These are phyloP conservation scores for Eutrema heterophyllum DNA, from an alignment of 345 rosid genomes.

Conservation along the genomic window DNA sequence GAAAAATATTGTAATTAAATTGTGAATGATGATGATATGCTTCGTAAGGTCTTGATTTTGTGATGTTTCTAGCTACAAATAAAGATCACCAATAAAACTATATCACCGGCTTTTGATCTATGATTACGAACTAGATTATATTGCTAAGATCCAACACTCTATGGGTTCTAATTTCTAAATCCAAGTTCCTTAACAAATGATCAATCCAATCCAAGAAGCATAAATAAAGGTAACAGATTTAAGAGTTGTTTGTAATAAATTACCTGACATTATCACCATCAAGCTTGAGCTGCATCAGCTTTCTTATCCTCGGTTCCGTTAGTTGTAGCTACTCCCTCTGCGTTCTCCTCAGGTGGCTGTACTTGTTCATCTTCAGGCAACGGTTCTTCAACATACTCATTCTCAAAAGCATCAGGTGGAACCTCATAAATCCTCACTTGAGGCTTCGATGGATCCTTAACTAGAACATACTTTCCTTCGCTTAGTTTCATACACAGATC, in stretches of 20 bases:
- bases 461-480: constrained; percentile 58
- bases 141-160: too few relatives aligned
- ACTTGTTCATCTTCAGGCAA: constrained; percentile 41
- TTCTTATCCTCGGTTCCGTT: constrained; percentile 51
- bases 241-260: neutral
- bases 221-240: neutral
- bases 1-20: neutral
- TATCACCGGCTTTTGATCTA: too few relatives aligned
- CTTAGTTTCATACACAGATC: constrained; percentile 75
- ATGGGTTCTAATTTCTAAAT: too few relatives aligned
- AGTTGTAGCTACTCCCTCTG: constrained; percentile 40
- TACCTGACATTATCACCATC: constrained; percentile 35
- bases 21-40: neutral
- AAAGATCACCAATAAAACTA: too few relatives aligned
- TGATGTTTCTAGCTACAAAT: too few relatives aligned
- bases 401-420: constrained; percentile 95
- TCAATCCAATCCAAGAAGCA: neutral
- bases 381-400: constrained; percentile 93
- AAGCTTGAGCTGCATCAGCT: constrained; percentile 39
- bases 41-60: neutral
- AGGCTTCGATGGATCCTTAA: constrained; percentile 92
- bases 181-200: too few relatives aligned
- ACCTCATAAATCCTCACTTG: constrained; percentile 94
- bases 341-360: constrained; percentile 67
- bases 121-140: too few relatives aligned